phyloP scores from a whole-genome alignment of 345 rosid genomes.

The Cardamine chenopodiifolia region DNA sequence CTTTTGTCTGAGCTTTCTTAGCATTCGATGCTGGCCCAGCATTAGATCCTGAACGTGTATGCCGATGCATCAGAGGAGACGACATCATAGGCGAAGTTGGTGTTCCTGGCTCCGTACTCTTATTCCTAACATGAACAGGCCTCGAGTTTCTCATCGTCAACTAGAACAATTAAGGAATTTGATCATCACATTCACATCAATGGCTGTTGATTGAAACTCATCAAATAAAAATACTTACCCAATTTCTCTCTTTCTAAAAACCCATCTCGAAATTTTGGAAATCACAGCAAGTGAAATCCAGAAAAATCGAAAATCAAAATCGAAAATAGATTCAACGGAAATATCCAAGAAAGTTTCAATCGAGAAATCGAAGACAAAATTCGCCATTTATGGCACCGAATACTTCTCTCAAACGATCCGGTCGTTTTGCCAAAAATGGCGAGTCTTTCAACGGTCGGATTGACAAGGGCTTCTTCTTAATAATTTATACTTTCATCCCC shows the following conservation, averaged over 20 bases:
- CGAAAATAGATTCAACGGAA: constrained; percentile 17
- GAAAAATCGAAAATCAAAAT: background rate
- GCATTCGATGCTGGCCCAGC: constrained; percentile 41
- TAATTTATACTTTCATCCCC: constrained; percentile 22
- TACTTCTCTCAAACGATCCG: constrained; percentile 48
- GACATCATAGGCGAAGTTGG: constrained; percentile 52
- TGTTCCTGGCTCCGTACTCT: constrained; percentile 49
- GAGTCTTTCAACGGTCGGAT: constrained; percentile 51
- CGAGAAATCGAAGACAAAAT: constrained; percentile 9
- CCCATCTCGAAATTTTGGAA: constrained; percentile 20
- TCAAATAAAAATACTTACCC: constrained; percentile 8
- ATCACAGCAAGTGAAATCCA: constrained; percentile 18
- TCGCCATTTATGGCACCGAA: constrained; percentile 34
- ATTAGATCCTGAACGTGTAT: constrained; percentile 67
- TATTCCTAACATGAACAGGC: constrained; percentile 50
- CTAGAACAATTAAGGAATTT: background rate
- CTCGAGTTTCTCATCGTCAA: constrained; percentile 60
- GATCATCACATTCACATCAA: constrained; percentile 13
- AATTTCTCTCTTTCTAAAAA: background rate
- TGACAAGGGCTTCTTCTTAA: background rate
- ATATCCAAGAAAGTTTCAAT: constrained; percentile 14
- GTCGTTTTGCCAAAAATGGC: constrained; percentile 47
- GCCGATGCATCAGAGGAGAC: constrained; percentile 52
- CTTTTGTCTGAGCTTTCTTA: constrained; percentile 85
- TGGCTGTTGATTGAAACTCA: background rate